Evolutionary conservation across 2,329 filamentous ascomycete species (phyloP).

Genomic region (Pezicula carpinea): DNA sequence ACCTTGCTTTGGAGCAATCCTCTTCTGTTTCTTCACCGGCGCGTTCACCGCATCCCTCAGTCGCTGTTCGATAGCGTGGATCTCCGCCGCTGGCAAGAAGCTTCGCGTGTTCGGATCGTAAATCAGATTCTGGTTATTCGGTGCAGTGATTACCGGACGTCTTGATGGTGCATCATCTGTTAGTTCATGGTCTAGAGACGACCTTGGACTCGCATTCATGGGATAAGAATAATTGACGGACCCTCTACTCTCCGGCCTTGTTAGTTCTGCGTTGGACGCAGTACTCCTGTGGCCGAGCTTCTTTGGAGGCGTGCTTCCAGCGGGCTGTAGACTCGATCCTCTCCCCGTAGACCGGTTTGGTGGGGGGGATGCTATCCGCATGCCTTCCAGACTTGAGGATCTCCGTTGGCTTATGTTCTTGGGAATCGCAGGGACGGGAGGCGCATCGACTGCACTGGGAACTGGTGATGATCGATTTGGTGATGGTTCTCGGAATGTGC

Average conservation of each 20-base stretch:
- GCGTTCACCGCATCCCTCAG: constrained; percentile 34
- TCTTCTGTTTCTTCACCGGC: constrained; percentile 36
- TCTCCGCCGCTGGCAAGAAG: constrained; percentile 47
- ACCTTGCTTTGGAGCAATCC: constrained; percentile 23
- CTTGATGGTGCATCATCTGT: constrained; percentile 26
- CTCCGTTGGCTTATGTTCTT: constrained; percentile 34
- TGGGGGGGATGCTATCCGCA: constrained; percentile 26
- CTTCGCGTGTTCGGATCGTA: constrained; percentile 63
- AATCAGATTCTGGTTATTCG: constrained; percentile 44
- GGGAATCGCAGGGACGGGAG: constrained; percentile 74
- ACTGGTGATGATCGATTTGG: constrained; percentile 44
- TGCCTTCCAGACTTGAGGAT: constrained; percentile 33
- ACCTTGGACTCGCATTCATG: constrained; percentile 30
- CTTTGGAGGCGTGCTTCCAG: constrained; percentile 10
- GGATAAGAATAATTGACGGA: constrained; percentile 51
- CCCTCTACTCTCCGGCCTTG: constrained; percentile 34
- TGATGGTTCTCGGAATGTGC: constrained; percentile 79
- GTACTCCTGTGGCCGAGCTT: constrained; percentile 20
- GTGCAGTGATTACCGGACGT: constrained; percentile 19
- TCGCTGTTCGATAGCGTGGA: constrained; percentile 39
- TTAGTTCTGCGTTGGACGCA: constrained; percentile 32
- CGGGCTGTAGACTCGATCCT: constrained; percentile 25
- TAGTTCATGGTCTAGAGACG: constrained; percentile 26
- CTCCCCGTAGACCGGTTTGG: constrained; percentile 22
- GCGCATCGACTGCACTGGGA: constrained; percentile 43